phyloP scores from a whole-genome alignment of 2,329 filamentous ascomycete genomes.

The Corynespora cassiicola region DNA sequence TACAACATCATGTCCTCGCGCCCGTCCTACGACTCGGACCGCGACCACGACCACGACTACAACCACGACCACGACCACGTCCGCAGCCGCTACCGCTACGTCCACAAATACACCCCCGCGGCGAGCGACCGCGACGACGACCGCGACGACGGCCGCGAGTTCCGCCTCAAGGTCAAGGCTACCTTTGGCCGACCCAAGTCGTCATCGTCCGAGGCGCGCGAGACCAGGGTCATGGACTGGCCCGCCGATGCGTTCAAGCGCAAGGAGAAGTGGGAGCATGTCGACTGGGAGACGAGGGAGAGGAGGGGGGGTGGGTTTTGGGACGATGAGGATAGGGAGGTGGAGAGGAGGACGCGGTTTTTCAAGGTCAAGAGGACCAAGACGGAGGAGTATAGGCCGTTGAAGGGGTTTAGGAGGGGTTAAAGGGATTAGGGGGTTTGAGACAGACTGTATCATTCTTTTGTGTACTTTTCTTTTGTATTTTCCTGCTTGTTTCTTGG shows the following conservation, averaged over 20 bases:
- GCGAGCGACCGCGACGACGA: conserved; percentile 8
- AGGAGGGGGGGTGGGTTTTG: conserved; percentile 17
- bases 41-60: conserved; percentile 6
- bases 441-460: too few relatives aligned
- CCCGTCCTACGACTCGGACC: conserved; percentile 6
- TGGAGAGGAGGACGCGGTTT: conserved; percentile 28
- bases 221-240: conserved; percentile 16
- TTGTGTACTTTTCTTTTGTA: too few relatives aligned
- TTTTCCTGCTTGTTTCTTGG: too few relatives aligned
- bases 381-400: conserved; percentile 38
- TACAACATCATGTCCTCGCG: conserved; percentile 38
- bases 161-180: conserved; percentile 28
- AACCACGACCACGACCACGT: conserved; percentile 19
- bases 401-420: conserved; percentile 23
- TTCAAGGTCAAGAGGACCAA: conserved; percentile 33
- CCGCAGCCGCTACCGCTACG: conserved; percentile 12
- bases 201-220: conserved; percentile 16
- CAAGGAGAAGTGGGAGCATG: conserved; percentile 33
- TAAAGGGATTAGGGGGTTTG: too few relatives aligned
- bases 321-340: conserved; percentile 17
- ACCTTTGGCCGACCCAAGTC: conserved; percentile 24
- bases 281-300: conserved; percentile 34
- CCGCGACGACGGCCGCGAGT: conserved; percentile 20
- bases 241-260: conserved; percentile 27
- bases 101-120: conserved; percentile 17